A percentile compares a stretch with the other conserved stretches of the same genome.
Evolutionary conservation across 2,329 filamentous ascomycete genomes (phyloP).

Genomic region (Stemphylium vesicarium): DNA sequence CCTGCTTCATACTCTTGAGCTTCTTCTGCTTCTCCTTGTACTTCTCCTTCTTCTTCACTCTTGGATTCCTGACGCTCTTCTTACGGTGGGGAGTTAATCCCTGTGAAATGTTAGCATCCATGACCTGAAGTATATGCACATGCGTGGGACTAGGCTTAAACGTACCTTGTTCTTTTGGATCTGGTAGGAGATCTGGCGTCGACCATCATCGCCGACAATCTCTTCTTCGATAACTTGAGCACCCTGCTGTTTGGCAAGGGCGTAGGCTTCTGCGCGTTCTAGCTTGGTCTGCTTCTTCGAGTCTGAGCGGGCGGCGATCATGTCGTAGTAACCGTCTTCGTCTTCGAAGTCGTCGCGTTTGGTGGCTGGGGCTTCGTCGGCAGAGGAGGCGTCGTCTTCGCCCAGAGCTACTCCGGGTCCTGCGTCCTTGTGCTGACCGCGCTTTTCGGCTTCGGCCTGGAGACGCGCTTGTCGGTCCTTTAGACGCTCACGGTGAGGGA

Average conservation of each 20-base stretch:
- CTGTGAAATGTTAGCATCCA: neutral
- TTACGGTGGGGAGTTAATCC: constrained; percentile 79
- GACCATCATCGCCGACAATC: constrained; percentile 79
- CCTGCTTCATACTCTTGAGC: constrained; percentile 80
- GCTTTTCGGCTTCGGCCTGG: constrained; percentile 84
- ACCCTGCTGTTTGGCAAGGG: constrained; percentile 61
- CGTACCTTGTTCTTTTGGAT: constrained; percentile 96
- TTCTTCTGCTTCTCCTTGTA: constrained; percentile 98
- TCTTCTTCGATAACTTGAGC: constrained; percentile 71
- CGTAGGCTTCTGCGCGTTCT: constrained; percentile 65
- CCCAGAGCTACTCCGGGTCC: constrained; percentile 66
- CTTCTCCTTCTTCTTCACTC: constrained; percentile 98
- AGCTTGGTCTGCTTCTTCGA: constrained; percentile 77
- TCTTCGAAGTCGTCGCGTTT: constrained; percentile 53
- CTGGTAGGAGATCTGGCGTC: constrained; percentile 88
- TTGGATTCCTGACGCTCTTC: constrained; percentile 93
- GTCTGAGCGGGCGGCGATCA: constrained; percentile 73
- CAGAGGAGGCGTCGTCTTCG: constrained; percentile 70
- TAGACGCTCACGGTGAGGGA: constrained; percentile 87
- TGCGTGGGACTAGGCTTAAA: neutral
- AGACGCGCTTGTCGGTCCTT: constrained; percentile 85
- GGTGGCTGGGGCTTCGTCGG: constrained; percentile 58
- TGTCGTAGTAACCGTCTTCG: constrained; percentile 85
- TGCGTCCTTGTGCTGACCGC: constrained; percentile 68
- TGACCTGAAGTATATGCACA: neutral